phyloP scores from a whole-genome alignment of 768 basidiomycete species.

The Cystofilobasidium bisporidii region DNA sequence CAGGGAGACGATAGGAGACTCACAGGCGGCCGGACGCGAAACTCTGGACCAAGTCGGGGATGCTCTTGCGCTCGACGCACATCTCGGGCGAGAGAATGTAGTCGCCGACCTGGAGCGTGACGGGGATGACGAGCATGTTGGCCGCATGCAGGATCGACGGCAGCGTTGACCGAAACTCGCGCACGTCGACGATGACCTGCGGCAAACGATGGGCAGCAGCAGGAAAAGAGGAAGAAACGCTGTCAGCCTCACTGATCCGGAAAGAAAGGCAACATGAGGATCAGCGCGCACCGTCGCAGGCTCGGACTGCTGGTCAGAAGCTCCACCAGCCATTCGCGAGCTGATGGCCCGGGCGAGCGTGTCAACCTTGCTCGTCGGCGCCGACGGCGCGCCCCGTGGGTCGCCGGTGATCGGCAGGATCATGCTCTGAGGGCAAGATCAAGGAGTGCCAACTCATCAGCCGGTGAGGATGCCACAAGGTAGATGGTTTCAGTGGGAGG shows the following conservation, averaged over 20 bases:
- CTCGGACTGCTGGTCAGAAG: conserved; percentile 48
- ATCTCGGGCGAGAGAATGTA: conserved; percentile 93
- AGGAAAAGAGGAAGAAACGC: no score
- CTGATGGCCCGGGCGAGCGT: conserved; percentile 53
- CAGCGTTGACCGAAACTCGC: conserved; percentile 87
- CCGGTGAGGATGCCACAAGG: no score
- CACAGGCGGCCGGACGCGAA: conserved; percentile 89
- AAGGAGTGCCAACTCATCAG: background rate
- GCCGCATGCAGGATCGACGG: conserved; percentile 83
- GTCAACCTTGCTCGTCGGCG: background rate
- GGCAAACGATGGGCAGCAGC: no score
- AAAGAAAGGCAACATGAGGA: background rate
- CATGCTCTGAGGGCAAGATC: conserved; percentile 57
- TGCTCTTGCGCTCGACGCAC: conserved; percentile 89
- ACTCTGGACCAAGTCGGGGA: conserved; percentile 82
- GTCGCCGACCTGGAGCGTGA: conserved; percentile 87
- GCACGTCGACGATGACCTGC: conserved; percentile 90
- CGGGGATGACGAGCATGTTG: conserved; percentile 68
- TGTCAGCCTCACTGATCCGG: background rate
- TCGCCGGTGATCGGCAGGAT: conserved; percentile 60
- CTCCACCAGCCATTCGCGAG: conserved; percentile 75
- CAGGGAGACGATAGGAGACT: conserved; percentile 40
- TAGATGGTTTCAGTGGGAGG: no score
- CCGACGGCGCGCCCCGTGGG: conserved; percentile 28
- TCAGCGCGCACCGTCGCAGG: conserved; percentile 44